These are phyloP conservation scores for Verticillium klebahnii DNA, from an alignment of 2,329 filamentous ascomycete genomes.

Conservation along the genomic window DNA sequence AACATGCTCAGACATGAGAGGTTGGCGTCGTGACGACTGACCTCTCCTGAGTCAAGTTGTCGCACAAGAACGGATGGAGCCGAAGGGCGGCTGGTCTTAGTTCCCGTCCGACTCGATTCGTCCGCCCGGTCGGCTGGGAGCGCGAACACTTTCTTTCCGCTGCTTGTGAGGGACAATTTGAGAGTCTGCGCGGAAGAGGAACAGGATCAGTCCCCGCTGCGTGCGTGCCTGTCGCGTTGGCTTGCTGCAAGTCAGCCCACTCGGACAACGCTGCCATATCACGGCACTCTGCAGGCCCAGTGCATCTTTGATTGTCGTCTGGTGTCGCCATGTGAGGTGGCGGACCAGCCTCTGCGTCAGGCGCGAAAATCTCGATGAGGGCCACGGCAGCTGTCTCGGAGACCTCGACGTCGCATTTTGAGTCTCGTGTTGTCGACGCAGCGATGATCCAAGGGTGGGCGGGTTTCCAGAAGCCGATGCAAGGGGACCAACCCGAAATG, in stretches of 20 bases:
- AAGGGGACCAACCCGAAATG: background rate
- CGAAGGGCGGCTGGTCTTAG: background rate
- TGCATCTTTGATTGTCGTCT: background rate
- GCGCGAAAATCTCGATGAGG: background rate
- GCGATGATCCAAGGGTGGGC: background rate
- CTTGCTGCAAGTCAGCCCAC: background rate
- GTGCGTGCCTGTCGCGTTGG: background rate
- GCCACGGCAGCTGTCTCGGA: background rate
- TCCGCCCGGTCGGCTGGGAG: background rate
- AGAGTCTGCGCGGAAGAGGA: background rate
- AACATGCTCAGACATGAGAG: background rate
- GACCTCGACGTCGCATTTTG: background rate
- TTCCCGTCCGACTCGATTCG: background rate
- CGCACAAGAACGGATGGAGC: background rate
- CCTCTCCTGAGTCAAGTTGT: background rate
- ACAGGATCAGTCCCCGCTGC: background rate
- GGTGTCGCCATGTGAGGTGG: background rate
- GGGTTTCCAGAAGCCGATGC: constrained; percentile 3
- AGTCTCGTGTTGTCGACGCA: background rate
- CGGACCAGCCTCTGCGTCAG: background rate
- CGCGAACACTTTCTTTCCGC: background rate
- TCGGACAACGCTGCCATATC: background rate
- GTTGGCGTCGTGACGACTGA: background rate
- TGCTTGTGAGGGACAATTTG: background rate
- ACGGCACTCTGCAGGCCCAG: background rate